Base-by-base conservation (phyloP, 257 asterid genomes). In the Penstemon barbatus region DNA sequence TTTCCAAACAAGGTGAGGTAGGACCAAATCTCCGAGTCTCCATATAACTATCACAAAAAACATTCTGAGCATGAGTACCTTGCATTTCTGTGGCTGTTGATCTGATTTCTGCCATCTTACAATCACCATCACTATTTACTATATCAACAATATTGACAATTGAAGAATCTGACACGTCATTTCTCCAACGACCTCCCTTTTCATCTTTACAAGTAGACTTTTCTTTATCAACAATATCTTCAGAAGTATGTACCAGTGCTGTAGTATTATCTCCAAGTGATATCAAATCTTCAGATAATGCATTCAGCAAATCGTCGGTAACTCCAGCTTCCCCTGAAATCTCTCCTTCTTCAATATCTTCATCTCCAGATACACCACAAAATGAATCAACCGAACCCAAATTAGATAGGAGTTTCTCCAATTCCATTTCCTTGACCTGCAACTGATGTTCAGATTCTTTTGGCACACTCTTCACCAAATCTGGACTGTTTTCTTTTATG, bases 321-420 rank as follows among this genome's bases (percentile, higher is more conserved):
- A 66, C 72, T 74, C 75, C 86, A 56, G 55, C 66, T 39, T 84
- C 91, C 53, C 83, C 87, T 40, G 90, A 80, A 74, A 89, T 82
- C 78, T 90, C 92, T 61, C 96, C 97, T 70, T 90, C 96, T 83
- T 90, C 97, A 68, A 79, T 74, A 72, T 85, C 91, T 41, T 66
- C 85, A 69, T 63, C 74, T 43, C 58, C 81, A 79, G 65, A 70
- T 13, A 49, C 84, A 80, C 67, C 53, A 70, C 56, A 38, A 58
- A 80, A 59, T 3, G 81, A 43, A 12, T 76, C 83, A 71, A 63
- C 44, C 46, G 40, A 69, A 52, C 80, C 79, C 66, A 91, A 70
- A 72, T 67, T 8, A 69, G 73, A 58, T 62, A 88, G 65, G 66
- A 90, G 80, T 62, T 87, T 77, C 84, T 87, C 87, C 72, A 90